Evolutionary conservation across 208 protist genomes (phyloP).

Genomic region (Hexamita inflata): DNA sequence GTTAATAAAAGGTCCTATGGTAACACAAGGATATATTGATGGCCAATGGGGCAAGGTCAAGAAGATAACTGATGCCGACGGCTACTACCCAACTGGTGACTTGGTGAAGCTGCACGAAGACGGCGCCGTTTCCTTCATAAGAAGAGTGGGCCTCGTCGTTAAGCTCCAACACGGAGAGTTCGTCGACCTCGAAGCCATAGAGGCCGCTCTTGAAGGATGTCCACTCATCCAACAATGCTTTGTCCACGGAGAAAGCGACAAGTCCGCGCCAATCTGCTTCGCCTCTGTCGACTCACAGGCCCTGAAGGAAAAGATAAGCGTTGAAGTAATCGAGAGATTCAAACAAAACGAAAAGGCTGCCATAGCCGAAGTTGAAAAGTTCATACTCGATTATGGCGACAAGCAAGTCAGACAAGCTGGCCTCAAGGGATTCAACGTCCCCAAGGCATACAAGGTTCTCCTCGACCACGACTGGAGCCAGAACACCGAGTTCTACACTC

Average conservation of each 20-base stretch:
- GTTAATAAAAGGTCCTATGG: not conserved
- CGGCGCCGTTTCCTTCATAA: not conserved
- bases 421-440: slow-evolving; percentile 20
- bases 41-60: not conserved
- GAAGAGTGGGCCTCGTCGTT: slow-evolving; percentile 2
- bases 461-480: slow-evolving; percentile 8
- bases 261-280: not conserved
- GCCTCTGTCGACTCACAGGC: too few relatives aligned
- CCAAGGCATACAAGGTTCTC: not conserved
- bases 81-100: slow-evolving; percentile 18
- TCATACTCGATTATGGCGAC: not conserved
- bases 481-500: not conserved
- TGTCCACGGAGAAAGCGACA: not conserved
- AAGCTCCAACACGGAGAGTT: slow-evolving; percentile 8
- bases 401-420: not conserved
- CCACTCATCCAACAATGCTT: not conserved
- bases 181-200: not conserved
- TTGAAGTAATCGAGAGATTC: too few relatives aligned
- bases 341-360: too few relatives aligned
- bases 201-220: not conserved
- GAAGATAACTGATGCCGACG: too few relatives aligned
- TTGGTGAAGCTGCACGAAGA: not conserved
- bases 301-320: too few relatives aligned
- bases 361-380: not conserved
- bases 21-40: not conserved